Base-by-base conservation (phyloP, 2,329 filamentous ascomycete genomes). In the Niveomyces coronatus region DNA sequence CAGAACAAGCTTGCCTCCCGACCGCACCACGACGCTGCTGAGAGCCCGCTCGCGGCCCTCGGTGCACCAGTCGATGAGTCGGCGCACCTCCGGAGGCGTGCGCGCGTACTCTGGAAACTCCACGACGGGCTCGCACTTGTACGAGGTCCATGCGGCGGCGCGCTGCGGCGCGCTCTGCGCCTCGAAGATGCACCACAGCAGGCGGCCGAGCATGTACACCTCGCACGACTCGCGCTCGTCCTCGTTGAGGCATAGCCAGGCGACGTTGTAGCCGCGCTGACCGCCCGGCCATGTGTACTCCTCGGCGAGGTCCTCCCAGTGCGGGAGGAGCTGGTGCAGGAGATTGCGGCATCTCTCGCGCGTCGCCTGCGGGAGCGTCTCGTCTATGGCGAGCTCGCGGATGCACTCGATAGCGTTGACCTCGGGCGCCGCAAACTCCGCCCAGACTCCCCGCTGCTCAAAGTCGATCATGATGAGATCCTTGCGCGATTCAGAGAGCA, bases 151-250 rank as follows among this genome's bases (percentile, higher is more conserved):
- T 10, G 74, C 63, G 4, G 70, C 67, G 3, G 68, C 66, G 43
- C 63, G 63, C 47, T 78, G 70, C 2, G 74, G 73, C 3, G 71
- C 72, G 42, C 70, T 71, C 48, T 69, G 67, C 15, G 71, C 72
- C 50, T 79, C 74, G 40, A 78, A 78, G 13, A 78, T 66, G 49
- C 74, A 78, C 73, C 74, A 79, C 32, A 79, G 57, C 18, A 76
- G 61, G 27, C 74, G 64, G 5, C 73, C 74, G 13, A 79, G 65
- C 73, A 77, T 76, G 54, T 76, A 79, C 1, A 76, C 73, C 51
- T 74, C 69, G 15, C 73, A 73, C 0, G 67, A 61, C 47, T 78
- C 74, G 45, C 72, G 68, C 45, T 78, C 74, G 3, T 43, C 43
- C 1, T 54, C 51, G 11, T 58, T 65, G n/a, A 78, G 60, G 37